These are phyloP conservation scores for Saccharomyces hybrid DNA, from an alignment of 1,139 yeast species.

Conservation along the genomic window DNA sequence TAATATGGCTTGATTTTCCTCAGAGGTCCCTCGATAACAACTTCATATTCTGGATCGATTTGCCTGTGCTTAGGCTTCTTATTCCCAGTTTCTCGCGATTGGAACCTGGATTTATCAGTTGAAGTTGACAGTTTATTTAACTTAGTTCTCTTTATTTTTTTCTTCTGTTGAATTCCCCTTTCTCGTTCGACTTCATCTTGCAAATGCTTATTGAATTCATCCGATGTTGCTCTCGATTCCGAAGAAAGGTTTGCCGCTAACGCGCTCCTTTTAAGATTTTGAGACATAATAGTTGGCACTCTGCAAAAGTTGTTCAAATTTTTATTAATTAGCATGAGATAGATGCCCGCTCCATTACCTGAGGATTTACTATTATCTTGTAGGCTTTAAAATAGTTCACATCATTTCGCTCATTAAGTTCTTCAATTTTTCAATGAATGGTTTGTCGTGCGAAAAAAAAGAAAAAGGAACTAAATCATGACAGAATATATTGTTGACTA, in stretches of 20 bases:
- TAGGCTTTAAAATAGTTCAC: neutral
- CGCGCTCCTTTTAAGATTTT: neutral
- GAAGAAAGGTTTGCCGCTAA: neutral
- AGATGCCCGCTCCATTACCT: neutral
- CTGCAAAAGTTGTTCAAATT: neutral
- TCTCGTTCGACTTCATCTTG: conserved; percentile 13
- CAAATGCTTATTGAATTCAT: conserved; percentile 11
- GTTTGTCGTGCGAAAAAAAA: too few relatives aligned
- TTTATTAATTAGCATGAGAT: neutral
- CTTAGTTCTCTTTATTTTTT: conserved; percentile 24
- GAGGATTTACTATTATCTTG: neutral
- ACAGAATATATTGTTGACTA: too few relatives aligned
- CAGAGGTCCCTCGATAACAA: conserved; percentile 47
- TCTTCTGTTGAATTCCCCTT: conserved; percentile 23
- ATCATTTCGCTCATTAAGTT: too few relatives aligned
- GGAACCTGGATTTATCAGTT: conserved; percentile 25
- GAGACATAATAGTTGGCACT: neutral
- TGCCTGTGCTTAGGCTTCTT: conserved; percentile 22
- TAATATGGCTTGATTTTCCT: conserved; percentile 78
- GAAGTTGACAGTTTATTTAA: neutral
- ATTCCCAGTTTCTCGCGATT: conserved; percentile 24
- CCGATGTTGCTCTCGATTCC: neutral
- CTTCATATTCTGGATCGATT: conserved; percentile 31
- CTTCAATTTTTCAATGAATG: too few relatives aligned
- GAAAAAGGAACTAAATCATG: too few relatives aligned